A percentile compares a stretch with the other conserved stretches of the same genome.
Evolutionary conservation across 306 rosid genomes (phyloP).

Genomic region (Alnus rubra): DNA sequence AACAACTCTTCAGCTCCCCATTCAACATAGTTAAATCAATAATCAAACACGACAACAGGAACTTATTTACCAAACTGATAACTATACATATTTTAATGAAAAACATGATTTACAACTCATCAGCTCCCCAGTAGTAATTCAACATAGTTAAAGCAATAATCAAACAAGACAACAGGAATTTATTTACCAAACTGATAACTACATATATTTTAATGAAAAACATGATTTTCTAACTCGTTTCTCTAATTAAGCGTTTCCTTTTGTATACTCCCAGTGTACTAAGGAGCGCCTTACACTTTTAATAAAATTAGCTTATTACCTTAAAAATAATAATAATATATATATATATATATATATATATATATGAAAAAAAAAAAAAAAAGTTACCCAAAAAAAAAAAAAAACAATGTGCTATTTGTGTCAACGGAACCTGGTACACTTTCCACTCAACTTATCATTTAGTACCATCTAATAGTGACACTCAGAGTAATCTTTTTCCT

Average conservation of each 20-base stretch:
- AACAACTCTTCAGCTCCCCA: background rate
- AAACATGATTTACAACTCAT: background rate
- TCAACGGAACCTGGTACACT: background rate
- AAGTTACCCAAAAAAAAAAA: background rate
- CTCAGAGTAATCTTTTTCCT: background rate
- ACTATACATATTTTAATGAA: background rate
- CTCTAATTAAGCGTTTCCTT: too few species aligned
- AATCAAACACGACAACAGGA: background rate
- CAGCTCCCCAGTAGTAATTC: background rate
- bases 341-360: too few species aligned
- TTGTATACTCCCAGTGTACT: too few species aligned
- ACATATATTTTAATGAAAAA: background rate
- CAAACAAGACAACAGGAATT: background rate
- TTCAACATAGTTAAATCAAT: background rate
- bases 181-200: background rate
- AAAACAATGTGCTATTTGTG: background rate
- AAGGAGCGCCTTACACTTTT: too few species aligned
- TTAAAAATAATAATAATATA: too few species aligned
- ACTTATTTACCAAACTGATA: background rate
- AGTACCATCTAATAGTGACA: too few species aligned
- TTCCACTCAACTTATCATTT: background rate
- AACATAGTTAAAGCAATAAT: background rate
- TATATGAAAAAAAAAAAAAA: background rate
- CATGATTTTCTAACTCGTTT: background rate
- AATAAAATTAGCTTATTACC: too few species aligned